Evolutionary conservation across 495 filamentous ascomycete species (phyloP).

Genomic region (Parmelia sp.): DNA sequence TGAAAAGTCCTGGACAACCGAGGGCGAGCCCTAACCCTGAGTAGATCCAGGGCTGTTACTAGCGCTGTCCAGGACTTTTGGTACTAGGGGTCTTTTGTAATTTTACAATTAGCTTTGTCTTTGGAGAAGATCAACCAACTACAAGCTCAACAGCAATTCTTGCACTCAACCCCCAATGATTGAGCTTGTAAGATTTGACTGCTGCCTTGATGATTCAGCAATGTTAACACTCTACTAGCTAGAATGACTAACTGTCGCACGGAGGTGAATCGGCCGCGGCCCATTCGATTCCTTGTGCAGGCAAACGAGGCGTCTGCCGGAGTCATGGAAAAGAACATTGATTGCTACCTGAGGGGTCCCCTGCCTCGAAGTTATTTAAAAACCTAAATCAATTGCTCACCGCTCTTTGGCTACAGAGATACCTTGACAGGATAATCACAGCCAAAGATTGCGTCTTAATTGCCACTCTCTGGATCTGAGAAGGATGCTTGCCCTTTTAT

Average conservation of each 20-base stretch:
- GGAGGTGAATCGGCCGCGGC: not conserved
- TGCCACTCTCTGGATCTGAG: not conserved
- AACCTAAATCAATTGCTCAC: not conserved
- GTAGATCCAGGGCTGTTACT: no score
- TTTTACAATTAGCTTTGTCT: no score
- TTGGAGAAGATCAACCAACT: not conserved
- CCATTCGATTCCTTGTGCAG: not conserved
- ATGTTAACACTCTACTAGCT: not conserved
- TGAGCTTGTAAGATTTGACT: not conserved
- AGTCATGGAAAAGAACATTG: not conserved
- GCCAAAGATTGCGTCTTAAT: not conserved
- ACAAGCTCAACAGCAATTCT: not conserved
- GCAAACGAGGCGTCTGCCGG: slow-evolving; percentile 1
- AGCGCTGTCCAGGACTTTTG: no score
- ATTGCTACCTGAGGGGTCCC: not conserved
- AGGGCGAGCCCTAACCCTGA: no score
- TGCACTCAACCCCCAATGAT: not conserved
- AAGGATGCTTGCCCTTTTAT: not conserved
- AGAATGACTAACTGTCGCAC: not conserved
- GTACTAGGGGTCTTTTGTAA: no score
- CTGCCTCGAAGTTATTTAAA: not conserved
- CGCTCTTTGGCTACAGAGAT: not conserved
- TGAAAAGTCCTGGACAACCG: no score
- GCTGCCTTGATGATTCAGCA: not conserved
- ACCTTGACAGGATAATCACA: not conserved